Conservation (phyloP, 805 yeast genomes). For the Jamesozyma jinghongensis region DNA sequence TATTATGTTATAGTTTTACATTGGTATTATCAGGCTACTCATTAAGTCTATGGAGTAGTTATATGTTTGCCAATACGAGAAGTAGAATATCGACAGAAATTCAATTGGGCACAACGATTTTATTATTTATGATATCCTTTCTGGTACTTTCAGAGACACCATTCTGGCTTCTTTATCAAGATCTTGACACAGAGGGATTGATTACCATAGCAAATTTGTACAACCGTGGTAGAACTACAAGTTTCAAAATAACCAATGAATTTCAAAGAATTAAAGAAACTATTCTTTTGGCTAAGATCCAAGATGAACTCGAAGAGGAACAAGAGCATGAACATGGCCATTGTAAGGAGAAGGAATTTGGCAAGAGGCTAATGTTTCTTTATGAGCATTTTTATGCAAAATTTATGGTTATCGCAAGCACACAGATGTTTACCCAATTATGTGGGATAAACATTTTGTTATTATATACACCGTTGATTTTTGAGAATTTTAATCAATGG, state of each 20-base stretch:
- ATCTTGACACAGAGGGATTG: slow-evolving; percentile 72
- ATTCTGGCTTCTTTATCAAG: slow-evolving; percentile 79
- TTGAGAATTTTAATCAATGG: background rate
- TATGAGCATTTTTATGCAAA: background rate
- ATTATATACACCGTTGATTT: background rate
- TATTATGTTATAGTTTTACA: slow-evolving; percentile 86
- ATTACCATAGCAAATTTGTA: slow-evolving; percentile 76
- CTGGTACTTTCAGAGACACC: slow-evolving; percentile 51
- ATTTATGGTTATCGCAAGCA: background rate
- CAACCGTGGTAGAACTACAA: slow-evolving; percentile 51
- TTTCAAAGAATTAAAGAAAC: slow-evolving; percentile 1
- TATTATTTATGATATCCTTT: slow-evolving; percentile 12
- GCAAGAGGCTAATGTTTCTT: background rate
- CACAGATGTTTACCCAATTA: background rate
- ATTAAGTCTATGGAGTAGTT: slow-evolving; percentile 81
- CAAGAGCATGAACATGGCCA: too few relatives aligned
- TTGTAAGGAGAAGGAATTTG: background rate
- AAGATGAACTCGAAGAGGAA: too few relatives aligned
- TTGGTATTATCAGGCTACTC: slow-evolving; percentile 74
- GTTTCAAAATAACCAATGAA: background rate
- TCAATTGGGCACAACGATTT: too few relatives aligned
- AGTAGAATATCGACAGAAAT: too few relatives aligned
- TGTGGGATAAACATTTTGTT: background rate
- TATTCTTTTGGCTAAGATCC: background rate
- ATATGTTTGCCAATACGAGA: slow-evolving; percentile 20